These are phyloP conservation scores for Telfairia occidentalis DNA, from an alignment of 331 rosid species.

Conservation along the genomic window DNA sequence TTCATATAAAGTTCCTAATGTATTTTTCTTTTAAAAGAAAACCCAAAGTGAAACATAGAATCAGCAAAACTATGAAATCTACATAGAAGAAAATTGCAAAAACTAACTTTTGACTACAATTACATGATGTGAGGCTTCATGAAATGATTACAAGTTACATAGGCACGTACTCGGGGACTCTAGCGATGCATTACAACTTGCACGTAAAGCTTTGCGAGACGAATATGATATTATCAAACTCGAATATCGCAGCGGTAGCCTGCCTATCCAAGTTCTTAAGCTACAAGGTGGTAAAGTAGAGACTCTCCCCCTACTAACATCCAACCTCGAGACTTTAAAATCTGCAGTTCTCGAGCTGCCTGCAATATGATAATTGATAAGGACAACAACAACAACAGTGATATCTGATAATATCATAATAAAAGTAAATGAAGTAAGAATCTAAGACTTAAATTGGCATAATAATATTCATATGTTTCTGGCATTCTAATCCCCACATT, in stretches of 20 bases:
- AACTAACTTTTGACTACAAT: background rate
- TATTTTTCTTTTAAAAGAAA: background rate
- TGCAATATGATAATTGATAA: constrained; percentile 15
- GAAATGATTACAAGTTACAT: background rate
- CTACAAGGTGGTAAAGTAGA: constrained; percentile 29
- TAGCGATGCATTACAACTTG: constrained; percentile 14
- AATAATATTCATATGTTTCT: background rate
- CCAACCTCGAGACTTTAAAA: constrained; percentile 32
- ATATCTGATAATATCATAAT: too few relatives aligned
- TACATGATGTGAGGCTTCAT: background rate
- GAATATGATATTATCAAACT: constrained; percentile 28
- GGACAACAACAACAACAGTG: background rate
- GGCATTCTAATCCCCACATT: background rate
- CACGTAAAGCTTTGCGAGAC: constrained; percentile 21
- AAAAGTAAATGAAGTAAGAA: too few relatives aligned
- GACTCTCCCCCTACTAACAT: constrained; percentile 25
- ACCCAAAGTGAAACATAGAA: background rate
- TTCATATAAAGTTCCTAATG: background rate
- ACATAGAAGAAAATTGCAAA: background rate
- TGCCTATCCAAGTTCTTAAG: constrained; percentile 35
- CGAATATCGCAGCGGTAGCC: constrained; percentile 30
- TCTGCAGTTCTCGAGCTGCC: constrained; percentile 53
- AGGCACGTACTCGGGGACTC: constrained; percentile 37
- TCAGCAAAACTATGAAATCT: background rate
- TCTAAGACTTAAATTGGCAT: background rate